phyloP scores from a whole-genome alignment of 2,329 filamentous ascomycete genomes.

The Fusarium albidum region DNA sequence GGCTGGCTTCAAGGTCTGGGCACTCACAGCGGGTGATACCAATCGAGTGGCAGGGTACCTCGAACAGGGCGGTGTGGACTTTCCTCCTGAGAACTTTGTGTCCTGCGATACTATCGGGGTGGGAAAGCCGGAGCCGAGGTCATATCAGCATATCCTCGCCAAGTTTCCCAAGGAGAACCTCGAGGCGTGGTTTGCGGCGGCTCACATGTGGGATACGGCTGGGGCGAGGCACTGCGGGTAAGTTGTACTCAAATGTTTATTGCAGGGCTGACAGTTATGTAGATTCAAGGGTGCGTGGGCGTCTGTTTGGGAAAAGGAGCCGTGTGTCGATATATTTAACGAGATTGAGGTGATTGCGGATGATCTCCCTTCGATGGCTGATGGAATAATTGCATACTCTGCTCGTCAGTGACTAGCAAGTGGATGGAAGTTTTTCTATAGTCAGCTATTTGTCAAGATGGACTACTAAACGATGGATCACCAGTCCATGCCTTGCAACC shows the following conservation, averaged over 20 bases:
- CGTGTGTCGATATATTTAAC: constrained; percentile 28
- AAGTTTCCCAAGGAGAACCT: constrained; percentile 14
- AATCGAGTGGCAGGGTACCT: constrained; percentile 62
- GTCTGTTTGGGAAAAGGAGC: constrained; percentile 28
- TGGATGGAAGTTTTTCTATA: too few species aligned
- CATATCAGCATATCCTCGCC: too few species aligned
- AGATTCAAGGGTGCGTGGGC: constrained; percentile 33
- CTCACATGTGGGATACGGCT: constrained; percentile 33
- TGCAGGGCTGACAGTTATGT: fast-evolving
- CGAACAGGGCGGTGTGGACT: constrained; percentile 53
- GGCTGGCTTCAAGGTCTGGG: constrained; percentile 61
- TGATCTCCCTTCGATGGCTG: constrained; percentile 27
- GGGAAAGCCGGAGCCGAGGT: constrained; percentile 58
- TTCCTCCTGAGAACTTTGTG: constrained; percentile 59
- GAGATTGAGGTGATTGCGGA: constrained; percentile 35
- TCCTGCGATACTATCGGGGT: constrained; percentile 58
- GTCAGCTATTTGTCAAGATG: too few species aligned
- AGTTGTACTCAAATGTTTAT: not conserved
- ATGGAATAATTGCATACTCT: constrained; percentile 31
- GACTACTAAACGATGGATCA: too few species aligned
- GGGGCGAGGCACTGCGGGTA: constrained; percentile 31
- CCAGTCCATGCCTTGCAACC: too few species aligned
- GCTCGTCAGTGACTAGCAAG: too few species aligned
- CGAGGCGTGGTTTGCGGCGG: constrained; percentile 33
- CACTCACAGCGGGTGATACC: constrained; percentile 60